Evolutionary conservation across 179 eudicot species (phyloP).

Genomic region (Camellia oleifera): DNA sequence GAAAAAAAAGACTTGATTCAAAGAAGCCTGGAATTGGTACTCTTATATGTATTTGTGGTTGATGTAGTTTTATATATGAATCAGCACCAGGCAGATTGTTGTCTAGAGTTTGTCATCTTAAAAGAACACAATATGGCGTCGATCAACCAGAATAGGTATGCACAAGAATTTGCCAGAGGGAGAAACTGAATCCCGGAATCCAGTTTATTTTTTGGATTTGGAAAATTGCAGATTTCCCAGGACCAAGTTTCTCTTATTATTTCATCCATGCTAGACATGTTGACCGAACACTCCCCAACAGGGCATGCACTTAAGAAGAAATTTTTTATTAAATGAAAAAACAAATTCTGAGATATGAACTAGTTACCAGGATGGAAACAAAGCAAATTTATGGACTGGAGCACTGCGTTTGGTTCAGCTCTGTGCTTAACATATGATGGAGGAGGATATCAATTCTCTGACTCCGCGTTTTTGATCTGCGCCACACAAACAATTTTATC

Average conservation of each 20-base stretch:
- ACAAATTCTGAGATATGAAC: not conserved
- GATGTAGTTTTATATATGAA: not conserved
- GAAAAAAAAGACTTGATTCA: not conserved
- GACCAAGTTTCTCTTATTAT: not conserved
- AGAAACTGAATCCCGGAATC: not conserved
- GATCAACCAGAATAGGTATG: not conserved
- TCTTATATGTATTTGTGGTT: not conserved
- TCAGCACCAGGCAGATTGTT: not conserved
- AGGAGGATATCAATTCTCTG: conserved; percentile 74
- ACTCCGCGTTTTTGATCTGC: conserved; percentile 62
- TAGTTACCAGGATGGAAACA: not conserved
- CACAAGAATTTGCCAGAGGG: not conserved
- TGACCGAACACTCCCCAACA: not conserved
- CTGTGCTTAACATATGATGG: conserved; percentile 74
- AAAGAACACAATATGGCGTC: not conserved
- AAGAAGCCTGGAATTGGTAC: not conserved
- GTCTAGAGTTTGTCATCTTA: not conserved
- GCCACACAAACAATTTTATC: conserved; percentile 8
- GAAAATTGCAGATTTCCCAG: not conserved
- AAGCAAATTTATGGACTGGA: conserved; percentile 14
- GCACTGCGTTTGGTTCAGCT: conserved; percentile 33
- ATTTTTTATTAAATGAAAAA: not conserved
- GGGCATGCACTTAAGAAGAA: not conserved
- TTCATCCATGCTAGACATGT: not conserved
- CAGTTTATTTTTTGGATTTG: not conserved